A percentile compares a stretch with the other conserved stretches of the same genome.
Evolutionary conservation across 441 rosid genomes (phyloP).

Genomic region (Daphne laureola): DNA sequence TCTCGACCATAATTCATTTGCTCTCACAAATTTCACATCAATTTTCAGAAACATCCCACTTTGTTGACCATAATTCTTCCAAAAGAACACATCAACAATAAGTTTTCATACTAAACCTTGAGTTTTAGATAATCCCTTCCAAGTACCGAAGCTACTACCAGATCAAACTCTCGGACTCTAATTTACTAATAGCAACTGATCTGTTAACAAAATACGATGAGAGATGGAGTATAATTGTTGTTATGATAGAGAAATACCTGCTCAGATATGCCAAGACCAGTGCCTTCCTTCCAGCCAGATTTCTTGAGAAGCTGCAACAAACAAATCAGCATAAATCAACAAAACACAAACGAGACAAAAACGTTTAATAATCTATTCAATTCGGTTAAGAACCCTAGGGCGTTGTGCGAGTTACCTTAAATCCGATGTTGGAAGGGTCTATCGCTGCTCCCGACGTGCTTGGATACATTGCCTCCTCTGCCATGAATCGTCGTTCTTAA

Average conservation of each 20-base stretch:
- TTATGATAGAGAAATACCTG: slow-evolving; percentile 31
- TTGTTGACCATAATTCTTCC: no score
- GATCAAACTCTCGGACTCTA: no score
- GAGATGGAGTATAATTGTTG: background rate
- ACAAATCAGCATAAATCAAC: background rate
- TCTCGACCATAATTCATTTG: no score
- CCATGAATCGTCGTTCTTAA: slow-evolving; percentile 12
- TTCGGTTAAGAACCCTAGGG: background rate
- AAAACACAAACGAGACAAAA: background rate
- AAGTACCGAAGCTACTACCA: no score
- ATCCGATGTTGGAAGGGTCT: slow-evolving; percentile 59
- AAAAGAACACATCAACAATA: no score
- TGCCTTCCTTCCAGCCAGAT: slow-evolving; percentile 95
- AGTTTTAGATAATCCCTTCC: no score
- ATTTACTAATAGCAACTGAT: no score
- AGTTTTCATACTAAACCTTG: no score
- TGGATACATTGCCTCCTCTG: slow-evolving; percentile 26
- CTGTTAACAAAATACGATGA: background rate
- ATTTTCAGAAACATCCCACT: no score
- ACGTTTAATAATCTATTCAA: background rate
- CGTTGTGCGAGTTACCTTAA: slow-evolving; percentile 36
- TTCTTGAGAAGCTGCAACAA: slow-evolving; percentile 63
- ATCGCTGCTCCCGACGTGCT: slow-evolving; percentile 35
- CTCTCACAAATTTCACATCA: no score
- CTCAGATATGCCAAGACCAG: slow-evolving; percentile 68